Evolutionary conservation across 495 filamentous ascomycete genomes (phyloP), one percentile per base, ranked within the genome.

Genomic region (Podospora anserina): DNA sequence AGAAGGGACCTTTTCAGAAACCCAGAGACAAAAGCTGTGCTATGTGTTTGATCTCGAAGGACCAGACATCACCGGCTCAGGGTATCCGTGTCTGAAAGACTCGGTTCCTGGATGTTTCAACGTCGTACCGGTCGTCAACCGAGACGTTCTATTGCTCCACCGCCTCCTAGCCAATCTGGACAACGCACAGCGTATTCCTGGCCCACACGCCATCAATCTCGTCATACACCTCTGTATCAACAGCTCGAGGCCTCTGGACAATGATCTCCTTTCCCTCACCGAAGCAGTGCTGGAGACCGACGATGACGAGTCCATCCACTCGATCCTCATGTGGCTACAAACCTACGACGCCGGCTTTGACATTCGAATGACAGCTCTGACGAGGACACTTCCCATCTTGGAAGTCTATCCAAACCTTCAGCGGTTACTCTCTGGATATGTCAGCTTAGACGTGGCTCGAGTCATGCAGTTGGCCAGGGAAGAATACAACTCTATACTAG

Each of bases 1-100:
- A 61, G 68, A 54, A 18, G 71, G 65, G 5, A 55, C 15, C 15
- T 66, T 72, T 39, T 65, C 71, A n/a, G 58, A 68, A 15, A 9
- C 11, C 34, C 71, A 72, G n/a, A 65, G 32, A 28, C 61, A 44
- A 57, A 65, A 59, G 32, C 68, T 72, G 5, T 44, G 15, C 23
- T 62, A 4, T 1, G 60, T 72, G 15, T 72, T 72, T 55, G 68
- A 72, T 49, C 68, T 72, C 20, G 68, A 72, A 60, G 71, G 68
- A 4, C 71, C 71, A 9, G 71, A 72, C 59, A 61, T 63, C 0
- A 65, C 70, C 16, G 65, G 64, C 19, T 53, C 55, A 6, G 67
- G 70, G 0, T 57, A 20, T 11, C 26, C 39, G 27, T 32, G 65
- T 0, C 44, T 72, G 15, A 70, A 66, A 53, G 30, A 66, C 1